These are phyloP conservation scores for Astrocystis sublimbata DNA, from an alignment of 495 filamentous ascomycete species.

Conservation along the genomic window DNA sequence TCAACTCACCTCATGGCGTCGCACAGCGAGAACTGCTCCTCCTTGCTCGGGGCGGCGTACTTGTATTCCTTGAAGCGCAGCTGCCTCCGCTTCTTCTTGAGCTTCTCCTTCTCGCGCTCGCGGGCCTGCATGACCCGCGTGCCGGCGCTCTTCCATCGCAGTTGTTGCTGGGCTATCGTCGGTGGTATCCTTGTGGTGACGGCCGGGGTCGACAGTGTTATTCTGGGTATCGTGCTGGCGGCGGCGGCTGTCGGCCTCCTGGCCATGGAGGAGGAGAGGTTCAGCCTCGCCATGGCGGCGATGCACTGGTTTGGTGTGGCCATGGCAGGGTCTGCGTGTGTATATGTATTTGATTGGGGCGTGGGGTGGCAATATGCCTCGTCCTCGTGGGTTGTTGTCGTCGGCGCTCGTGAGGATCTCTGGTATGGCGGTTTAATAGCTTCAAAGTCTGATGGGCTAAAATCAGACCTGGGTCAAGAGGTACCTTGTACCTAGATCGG, in stretches of 20 bases:
- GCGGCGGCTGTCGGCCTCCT: constrained; percentile 28
- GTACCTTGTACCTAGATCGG: constrained; percentile 1
- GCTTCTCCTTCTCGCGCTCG: constrained; percentile 57
- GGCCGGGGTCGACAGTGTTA: too few relatives aligned
- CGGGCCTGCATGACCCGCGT: constrained; percentile 38
- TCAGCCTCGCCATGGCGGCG: constrained; percentile 59
- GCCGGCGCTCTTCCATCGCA: constrained; percentile 43
- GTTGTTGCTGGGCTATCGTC: constrained; percentile 32
- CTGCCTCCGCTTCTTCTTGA: constrained; percentile 69
- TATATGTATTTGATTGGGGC: neutral
- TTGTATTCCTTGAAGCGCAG: constrained; percentile 61
- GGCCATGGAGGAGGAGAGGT: constrained; percentile 37
- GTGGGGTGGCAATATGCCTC: too few relatives aligned
- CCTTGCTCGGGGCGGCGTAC: constrained; percentile 61
- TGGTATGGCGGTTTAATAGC: constrained; percentile 14
- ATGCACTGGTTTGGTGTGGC: constrained; percentile 53
- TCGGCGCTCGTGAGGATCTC: constrained; percentile 2
- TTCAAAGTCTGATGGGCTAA: constrained; percentile 19
- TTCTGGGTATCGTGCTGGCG: constrained; percentile 42
- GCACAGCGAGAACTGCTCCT: constrained; percentile 72
- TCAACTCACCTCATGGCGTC: constrained; percentile 87
- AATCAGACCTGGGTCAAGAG: neutral
- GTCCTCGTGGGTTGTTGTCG: too few relatives aligned
- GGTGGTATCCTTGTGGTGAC: too few relatives aligned
- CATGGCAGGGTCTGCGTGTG: constrained; percentile 30